Percentiles rank a stretch among this genome's conserved stretches.
These are phyloP conservation scores for Sergeia podlipaevii DNA, from an alignment of 208 protist genomes.

Conservation along the genomic window DNA sequence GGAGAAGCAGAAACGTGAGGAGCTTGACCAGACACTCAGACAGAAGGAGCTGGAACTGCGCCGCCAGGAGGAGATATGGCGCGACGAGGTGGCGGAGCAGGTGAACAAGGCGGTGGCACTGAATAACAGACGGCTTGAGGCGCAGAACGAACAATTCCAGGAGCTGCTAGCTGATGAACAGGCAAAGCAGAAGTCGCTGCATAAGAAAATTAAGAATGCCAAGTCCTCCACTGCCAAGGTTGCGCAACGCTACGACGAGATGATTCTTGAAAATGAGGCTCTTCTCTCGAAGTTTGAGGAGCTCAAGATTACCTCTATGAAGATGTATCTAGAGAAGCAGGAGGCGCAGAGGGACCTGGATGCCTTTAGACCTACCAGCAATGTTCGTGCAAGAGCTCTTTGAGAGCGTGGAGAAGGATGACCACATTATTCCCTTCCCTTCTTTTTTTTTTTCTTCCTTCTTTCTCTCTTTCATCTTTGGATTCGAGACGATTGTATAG, in stretches of 20 bases:
- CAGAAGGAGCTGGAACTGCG: slow-evolving; percentile 80
- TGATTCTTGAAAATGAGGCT: slow-evolving; percentile 90
- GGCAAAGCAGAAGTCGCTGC: slow-evolving; percentile 65
- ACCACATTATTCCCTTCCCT: slow-evolving; percentile 6
- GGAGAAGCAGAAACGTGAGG: slow-evolving; percentile 83
- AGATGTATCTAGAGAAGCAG: slow-evolving; percentile 85
- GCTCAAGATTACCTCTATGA: slow-evolving; percentile 90
- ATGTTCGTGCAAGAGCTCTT: slow-evolving; percentile 39
- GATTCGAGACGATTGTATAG: background rate
- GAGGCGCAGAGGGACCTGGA: slow-evolving; percentile 73
- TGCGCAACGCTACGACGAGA: slow-evolving; percentile 89
- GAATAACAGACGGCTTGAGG: slow-evolving; percentile 83
- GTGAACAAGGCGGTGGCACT: slow-evolving; percentile 71
- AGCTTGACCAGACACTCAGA: slow-evolving; percentile 68
- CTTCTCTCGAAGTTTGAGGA: slow-evolving; percentile 83
- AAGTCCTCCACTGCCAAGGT: slow-evolving; percentile 74
- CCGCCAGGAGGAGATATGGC: slow-evolving; percentile 65
- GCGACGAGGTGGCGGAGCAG: slow-evolving; percentile 65
- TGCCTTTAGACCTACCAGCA: slow-evolving; percentile 35
- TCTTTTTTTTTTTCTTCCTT: slow-evolving; percentile 16
- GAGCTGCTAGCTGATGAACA: slow-evolving; percentile 79
- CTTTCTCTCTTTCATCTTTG: background rate
- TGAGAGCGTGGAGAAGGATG: slow-evolving; percentile 10
- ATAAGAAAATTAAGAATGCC: slow-evolving; percentile 87
- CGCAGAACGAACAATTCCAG: slow-evolving; percentile 75